phyloP scores from a whole-genome alignment of 2,329 filamentous ascomycete genomes.

The Pseudogymnoascus destructans region DNA sequence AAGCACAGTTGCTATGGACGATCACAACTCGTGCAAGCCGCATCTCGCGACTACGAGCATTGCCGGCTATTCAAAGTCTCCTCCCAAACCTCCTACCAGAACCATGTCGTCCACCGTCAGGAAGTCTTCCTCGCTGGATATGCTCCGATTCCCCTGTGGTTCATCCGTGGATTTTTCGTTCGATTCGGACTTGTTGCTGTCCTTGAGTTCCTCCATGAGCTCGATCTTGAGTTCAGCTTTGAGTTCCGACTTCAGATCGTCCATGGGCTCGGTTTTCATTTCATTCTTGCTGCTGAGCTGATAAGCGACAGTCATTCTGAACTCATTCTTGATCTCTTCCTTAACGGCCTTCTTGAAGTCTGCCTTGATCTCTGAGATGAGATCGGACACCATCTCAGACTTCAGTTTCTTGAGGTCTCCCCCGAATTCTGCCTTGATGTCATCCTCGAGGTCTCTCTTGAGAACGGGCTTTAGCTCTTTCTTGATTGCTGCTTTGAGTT shows the following conservation, averaged over 20 bases:
- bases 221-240: background rate
- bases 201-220: background rate
- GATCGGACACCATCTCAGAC: background rate
- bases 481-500: background rate
- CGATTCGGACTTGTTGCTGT: background rate
- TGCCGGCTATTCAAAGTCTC: background rate
- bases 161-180: background rate
- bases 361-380: background rate
- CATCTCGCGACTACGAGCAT: background rate
- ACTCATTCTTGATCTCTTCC: background rate
- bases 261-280: background rate
- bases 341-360: background rate
- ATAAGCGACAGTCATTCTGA: background rate
- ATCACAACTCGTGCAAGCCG: background rate
- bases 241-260: background rate
- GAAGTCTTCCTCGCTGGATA: background rate
- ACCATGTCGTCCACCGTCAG: background rate
- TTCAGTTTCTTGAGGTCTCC: background rate
- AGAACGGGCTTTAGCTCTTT: background rate
- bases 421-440: background rate
- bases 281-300: background rate
- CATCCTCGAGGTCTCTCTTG: background rate
- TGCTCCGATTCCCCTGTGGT: background rate
- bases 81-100: too few species aligned
- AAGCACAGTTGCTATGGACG: background rate